Base-by-base conservation (phyloP, 2,329 filamentous ascomycete genomes). In the Colletotrichum spaethianum region DNA sequence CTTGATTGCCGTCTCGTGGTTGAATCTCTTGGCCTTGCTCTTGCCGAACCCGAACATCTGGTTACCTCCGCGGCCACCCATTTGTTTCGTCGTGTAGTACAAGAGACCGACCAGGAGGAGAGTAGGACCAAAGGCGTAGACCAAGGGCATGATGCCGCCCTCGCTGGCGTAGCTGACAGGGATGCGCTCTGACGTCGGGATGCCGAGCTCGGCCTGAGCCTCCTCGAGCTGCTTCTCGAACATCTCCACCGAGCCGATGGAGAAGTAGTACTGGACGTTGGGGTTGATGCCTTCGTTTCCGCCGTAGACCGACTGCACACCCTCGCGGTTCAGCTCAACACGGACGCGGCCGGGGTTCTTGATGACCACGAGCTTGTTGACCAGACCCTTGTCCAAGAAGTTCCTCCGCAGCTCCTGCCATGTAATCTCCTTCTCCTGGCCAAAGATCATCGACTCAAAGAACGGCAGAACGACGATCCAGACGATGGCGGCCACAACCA, bases 11-110 rank as follows among this genome's bases (percentile, higher is more conserved):
- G 94, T 94, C 86, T 99, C 96, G 77, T 98, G 95, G 82, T 98
- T 99, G 87, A 98, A 99, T 78, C 94, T 93, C 87, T 98, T 98
- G 33, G 96, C 96, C 78, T 94, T 92, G 83, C 95, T 98, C 88
- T 96, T 96, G 76, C 95, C 94, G 84, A 99, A 98, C 76, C 95
- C 95, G 80, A 99, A 99, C 79, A 98, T 93, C 75, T 95, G 94
- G 78, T 92, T 92, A 69, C 90, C 91, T 73, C 88, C 91, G 72
- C 90, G 90, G 64, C 90, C 90, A 64, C 90, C 89, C 70, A 94
- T 94, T 78, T 94, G 91, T 75, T 93, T 89, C 67, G 93, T 93
- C 65, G 95, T 87, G 87, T 91, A 98, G 80, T 93, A 89, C 64
- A 98, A 89, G 69, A 94, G 89, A 76, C 93, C 95, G 72, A 98